Evolutionary conservation across 768 basidiomycete genomes (phyloP), one percentile per base, ranked within the genome.

Genomic region (Cystobasidium tubakii): DNA sequence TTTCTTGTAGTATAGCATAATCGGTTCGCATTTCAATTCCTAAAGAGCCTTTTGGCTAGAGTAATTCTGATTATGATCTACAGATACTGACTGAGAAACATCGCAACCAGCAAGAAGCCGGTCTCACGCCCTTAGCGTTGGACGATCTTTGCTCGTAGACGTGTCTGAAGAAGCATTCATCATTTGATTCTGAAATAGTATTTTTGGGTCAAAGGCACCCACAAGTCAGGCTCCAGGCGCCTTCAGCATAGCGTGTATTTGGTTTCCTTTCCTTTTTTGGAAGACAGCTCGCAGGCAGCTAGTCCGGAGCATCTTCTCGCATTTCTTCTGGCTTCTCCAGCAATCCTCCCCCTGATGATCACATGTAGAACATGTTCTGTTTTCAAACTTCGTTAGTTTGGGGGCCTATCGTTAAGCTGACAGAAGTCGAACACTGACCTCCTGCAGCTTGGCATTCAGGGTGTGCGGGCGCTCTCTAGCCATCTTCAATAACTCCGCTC

Each of bases 341-440:
- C n/a, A 6, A 17, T 9, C n/a, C 46, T 21, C 21, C 21, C 15
- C 46, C 3, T n/a, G 10, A 17, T 42, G 42, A 42, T 50, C 21
- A 50, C 46, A 50, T 50, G 46, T 50, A 50, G n/a, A 50, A 50
- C 46, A 50, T 50, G 46, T 50, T 50, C 46, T 50, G 46, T 50
- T 21, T 12, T 3, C 7, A 50, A 50, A 42, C n/a, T 7, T 7
- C 7, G 42, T 42, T 17, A 42, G 42, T 42, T 42, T 42, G 42
- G 42, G 9, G 9, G 42, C 9, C 42, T 42, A 42, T 42, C 17
- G 42, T 17, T 42, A 42, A 17, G 9, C 42, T 42, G 42, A 17
- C 7, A 42, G 17, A 17, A 42, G 7, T 17, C 46, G 21, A 12
- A 50, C 3, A 50, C 46, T 50, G 3, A 50, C 46, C 3, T 50